Evolutionary conservation across 805 yeast species (phyloP).

Genomic region (Lipomyces sp.): DNA sequence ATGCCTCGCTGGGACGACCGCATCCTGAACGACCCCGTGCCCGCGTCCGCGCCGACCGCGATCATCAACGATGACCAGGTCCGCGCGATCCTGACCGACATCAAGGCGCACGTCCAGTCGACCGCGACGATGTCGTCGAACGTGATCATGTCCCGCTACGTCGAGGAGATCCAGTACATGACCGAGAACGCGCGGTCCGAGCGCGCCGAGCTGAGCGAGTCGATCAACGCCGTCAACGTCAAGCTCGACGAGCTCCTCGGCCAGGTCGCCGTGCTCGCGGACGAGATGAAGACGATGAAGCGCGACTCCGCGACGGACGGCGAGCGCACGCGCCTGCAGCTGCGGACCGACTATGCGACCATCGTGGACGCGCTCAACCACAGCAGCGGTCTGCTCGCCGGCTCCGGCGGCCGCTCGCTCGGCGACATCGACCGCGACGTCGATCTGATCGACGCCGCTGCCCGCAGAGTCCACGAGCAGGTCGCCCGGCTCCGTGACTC

Average conservation of each 20-base stretch:
- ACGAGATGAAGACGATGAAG: conserved; percentile 9
- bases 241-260: conserved; percentile 13
- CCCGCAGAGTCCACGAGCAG: conserved; percentile 4
- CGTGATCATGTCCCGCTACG: conserved; percentile 6
- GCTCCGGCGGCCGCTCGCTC: neutral
- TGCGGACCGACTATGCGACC: neutral
- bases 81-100: conserved; percentile 10
- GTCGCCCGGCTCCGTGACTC: neutral
- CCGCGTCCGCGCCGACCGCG: neutral
- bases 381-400: conserved; percentile 1
- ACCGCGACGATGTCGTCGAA: conserved; percentile 10
- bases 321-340: conserved; percentile 5
- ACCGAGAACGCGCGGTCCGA: conserved; percentile 12
- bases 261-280: conserved; percentile 9
- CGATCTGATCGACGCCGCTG: conserved; percentile 14
- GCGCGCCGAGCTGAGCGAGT: conserved; percentile 6
- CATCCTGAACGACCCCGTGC: conserved; percentile 14
- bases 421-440: conserved; percentile 22
- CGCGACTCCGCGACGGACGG: conserved; percentile 6
- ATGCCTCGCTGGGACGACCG: conserved; percentile 23
- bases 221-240: conserved; percentile 2
- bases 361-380: conserved; percentile 9
- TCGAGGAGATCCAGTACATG: conserved; percentile 15
- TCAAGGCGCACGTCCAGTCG: conserved; percentile 11
- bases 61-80: conserved; percentile 19